Evolutionary conservation across 257 asterid species (phyloP).

Genomic region (Lantana camara): DNA sequence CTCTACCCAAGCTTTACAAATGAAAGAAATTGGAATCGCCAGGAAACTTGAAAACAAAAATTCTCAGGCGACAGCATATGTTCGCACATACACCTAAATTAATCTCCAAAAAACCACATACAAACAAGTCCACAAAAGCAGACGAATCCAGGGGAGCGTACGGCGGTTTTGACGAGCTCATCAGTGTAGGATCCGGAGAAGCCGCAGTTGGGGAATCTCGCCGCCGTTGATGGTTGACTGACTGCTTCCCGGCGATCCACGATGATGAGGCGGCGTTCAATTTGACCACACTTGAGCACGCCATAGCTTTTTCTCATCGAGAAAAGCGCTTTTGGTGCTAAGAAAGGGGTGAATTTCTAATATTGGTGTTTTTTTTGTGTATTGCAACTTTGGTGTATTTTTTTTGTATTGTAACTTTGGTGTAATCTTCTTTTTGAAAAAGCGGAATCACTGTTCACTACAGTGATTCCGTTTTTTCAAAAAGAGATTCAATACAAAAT

Average conservation of each 20-base stretch:
- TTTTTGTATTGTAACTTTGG: too few relatives aligned
- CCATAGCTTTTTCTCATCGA: conserved; percentile 39
- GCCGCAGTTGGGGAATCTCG: conserved; percentile 47
- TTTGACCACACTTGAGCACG: conserved; percentile 69
- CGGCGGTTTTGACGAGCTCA: conserved; percentile 94
- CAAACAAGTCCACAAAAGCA: not conserved
- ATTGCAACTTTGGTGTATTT: too few relatives aligned
- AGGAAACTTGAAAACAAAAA: not conserved
- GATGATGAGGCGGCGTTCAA: conserved; percentile 70
- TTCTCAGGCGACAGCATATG: not conserved
- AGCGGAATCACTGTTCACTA: too few relatives aligned
- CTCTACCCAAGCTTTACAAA: conserved; percentile 28
- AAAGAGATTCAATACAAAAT: too few relatives aligned
- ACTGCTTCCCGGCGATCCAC: conserved; percentile 69
- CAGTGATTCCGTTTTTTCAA: too few relatives aligned
- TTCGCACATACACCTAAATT: not conserved
- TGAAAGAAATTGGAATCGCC: not conserved
- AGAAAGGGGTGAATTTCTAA: conserved; percentile 11
- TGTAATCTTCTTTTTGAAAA: too few relatives aligned
- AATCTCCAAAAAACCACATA: not conserved
- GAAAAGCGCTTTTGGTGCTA: not conserved
- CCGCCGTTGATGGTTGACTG: conserved; percentile 46
- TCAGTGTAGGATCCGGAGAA: conserved; percentile 93
- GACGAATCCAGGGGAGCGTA: too few relatives aligned
- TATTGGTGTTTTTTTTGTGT: too few relatives aligned